phyloP scores from a whole-genome alignment of 176 grass and related monocot species.

The Lolium multiflorum region DNA sequence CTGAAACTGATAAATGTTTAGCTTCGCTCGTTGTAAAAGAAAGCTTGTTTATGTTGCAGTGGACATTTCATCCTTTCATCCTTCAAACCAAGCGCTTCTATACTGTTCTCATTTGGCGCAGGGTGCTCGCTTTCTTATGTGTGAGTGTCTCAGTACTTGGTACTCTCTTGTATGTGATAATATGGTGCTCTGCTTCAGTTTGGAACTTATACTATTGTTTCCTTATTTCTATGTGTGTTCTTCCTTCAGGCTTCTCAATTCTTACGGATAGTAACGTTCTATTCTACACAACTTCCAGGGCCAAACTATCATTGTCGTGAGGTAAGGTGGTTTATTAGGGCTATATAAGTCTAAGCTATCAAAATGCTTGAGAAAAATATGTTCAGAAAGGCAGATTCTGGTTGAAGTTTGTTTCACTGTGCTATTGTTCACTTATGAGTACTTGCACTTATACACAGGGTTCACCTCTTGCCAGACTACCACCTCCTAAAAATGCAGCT shows the following conservation, averaged over 20 bases:
- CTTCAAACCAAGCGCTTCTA: slow-evolving; percentile 85
- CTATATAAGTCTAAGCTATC: background rate
- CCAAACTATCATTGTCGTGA: slow-evolving; percentile 91
- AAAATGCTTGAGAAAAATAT: background rate
- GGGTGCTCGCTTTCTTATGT: slow-evolving; percentile 84
- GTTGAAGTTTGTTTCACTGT: background rate
- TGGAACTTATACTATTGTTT: background rate
- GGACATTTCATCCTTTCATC: slow-evolving; percentile 94
- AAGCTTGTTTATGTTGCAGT: slow-evolving; percentile 51
- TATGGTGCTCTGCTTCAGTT: background rate
- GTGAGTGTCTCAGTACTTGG: slow-evolving; percentile 54
- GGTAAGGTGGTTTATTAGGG: slow-evolving; percentile 46
- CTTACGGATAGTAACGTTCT: slow-evolving; percentile 87
- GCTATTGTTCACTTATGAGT: background rate
- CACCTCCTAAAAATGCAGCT: slow-evolving; percentile 60
- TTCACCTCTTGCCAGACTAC: slow-evolving; percentile 75
- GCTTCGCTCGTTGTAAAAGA: background rate
- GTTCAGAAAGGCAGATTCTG: slow-evolving; percentile 3
- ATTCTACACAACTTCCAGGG: slow-evolving; percentile 89
- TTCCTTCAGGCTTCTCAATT: slow-evolving; percentile 77
- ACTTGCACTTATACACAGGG: slow-evolving; percentile 52
- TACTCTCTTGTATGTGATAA: slow-evolving; percentile 1
- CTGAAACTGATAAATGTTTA: background rate
- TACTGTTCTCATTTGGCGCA: slow-evolving; percentile 81
- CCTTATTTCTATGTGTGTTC: background rate